These are phyloP conservation scores for Diversispora epigaea DNA, from an alignment of 192 early-diverging fungal species.

Conservation along the genomic window DNA sequence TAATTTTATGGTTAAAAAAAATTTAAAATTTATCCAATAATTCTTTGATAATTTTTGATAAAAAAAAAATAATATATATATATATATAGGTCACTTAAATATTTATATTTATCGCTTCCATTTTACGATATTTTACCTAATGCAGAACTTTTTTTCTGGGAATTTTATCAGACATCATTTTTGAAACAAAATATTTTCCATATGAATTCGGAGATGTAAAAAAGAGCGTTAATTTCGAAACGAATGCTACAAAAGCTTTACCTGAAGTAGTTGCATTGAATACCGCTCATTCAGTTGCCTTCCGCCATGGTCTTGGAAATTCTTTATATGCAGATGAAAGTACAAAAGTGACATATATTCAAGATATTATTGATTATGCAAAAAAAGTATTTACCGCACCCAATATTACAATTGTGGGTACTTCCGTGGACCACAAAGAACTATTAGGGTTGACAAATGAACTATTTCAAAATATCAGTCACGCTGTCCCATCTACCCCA, in stretches of 20 bases:
- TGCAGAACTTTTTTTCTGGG: constrained; percentile 74
- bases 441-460: constrained; percentile 66
- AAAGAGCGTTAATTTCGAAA: constrained; percentile 63
- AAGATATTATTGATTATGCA: constrained; percentile 75
- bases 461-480: constrained; percentile 53
- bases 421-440: constrained; percentile 74
- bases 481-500: constrained; percentile 30
- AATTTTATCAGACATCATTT: constrained; percentile 73
- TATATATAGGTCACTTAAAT: background rate
- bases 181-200: constrained; percentile 75
- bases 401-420: constrained; percentile 82
- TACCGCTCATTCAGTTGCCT: constrained; percentile 84
- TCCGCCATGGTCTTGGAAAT: constrained; percentile 94
- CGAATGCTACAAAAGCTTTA: constrained; percentile 59
- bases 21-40: background rate
- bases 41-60: background rate
- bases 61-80: background rate
- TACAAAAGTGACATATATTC: constrained; percentile 59
- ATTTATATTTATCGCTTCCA: background rate
- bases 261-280: constrained; percentile 71
- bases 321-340: constrained; percentile 79
- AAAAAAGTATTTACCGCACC: constrained; percentile 64
- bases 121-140: background rate
- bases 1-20: background rate
- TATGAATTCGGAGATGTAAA: constrained; percentile 84